A percentile compares a stretch with the other conserved stretches of the same genome.
These are phyloP conservation scores for Entomortierella beljakovae DNA, from an alignment of 192 early-diverging fungal genomes.

Conservation along the genomic window DNA sequence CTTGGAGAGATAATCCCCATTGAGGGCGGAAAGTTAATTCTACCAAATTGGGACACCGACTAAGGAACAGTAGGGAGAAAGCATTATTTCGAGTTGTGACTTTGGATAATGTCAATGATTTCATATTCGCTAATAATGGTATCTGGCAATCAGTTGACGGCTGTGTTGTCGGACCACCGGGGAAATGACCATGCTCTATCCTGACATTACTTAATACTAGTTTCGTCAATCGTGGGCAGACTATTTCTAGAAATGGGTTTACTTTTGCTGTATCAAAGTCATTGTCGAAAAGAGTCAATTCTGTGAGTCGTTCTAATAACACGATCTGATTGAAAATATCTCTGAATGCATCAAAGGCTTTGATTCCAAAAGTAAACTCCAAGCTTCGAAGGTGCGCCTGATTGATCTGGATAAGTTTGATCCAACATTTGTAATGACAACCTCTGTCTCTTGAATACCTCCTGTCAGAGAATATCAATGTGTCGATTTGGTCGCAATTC, in stretches of 20 bases:
- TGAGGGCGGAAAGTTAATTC: conserved; percentile 17
- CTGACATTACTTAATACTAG: conserved; percentile 29
- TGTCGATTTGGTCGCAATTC: conserved; percentile 21
- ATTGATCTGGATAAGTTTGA: conserved; percentile 21
- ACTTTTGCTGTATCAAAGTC: conserved; percentile 20
- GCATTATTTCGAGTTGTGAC: conserved; percentile 2
- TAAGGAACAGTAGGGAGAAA: conserved; percentile 23
- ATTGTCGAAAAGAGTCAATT: conserved; percentile 18
- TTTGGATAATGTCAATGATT: conserved; percentile 5
- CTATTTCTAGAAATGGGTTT: conserved; percentile 17
- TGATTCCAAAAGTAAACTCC: conserved; percentile 24
- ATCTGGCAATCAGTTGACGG: conserved; percentile 3
- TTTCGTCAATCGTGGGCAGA: conserved; percentile 18
- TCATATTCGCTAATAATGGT: conserved; percentile 23
- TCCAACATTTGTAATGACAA: conserved; percentile 29
- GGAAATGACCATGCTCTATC: conserved; percentile 9
- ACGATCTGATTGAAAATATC: conserved; percentile 20
- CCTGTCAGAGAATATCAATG: conserved; percentile 27
- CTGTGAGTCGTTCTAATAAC: conserved; percentile 3
- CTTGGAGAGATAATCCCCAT: not conserved
- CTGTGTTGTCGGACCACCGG: not conserved
- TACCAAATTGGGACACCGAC: conserved; percentile 31
- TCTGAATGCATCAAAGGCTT: conserved; percentile 10
- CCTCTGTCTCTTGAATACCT: conserved; percentile 24
- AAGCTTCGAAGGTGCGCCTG: conserved; percentile 4